Base-by-base conservation (phyloP, 2,329 filamentous ascomycete species). In the Teratosphaeriaceae sp. region DNA sequence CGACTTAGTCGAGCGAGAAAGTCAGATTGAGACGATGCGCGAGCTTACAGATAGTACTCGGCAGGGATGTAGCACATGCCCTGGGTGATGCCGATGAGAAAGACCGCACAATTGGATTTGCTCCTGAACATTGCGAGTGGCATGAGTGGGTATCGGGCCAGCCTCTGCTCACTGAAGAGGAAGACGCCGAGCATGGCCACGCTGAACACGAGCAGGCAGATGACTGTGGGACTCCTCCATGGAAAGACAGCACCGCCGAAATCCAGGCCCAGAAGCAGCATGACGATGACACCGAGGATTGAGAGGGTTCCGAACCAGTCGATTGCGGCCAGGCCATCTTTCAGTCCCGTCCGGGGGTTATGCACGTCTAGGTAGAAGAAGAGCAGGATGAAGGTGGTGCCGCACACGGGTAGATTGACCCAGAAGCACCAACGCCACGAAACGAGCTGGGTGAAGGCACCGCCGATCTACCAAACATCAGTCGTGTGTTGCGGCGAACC, bases 81-180 rank as follows among this genome's bases (percentile, higher is more conserved):
- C 50, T 76, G 72, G 13, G 65, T 62, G 52, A 71, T 72, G 2
- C 62, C 62, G 1, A 75, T 67, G 1, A 65, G 54, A n/a, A 83
- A 70, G 3, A 72, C 68, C 1, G 80, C 80, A 9, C 78, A 58
- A 42, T 78, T 81, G 1, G 79, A 77, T 23, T 64, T 55, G 13
- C 69, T 65, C 1, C 63, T 64, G 62, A 86, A 84, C 0, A 87
- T 65, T 2, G 67, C 67, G 43, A 85, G 63, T 0, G 83, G 84
- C 52, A 88, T 81, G n/a, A 88, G 65, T 0, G 84, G 84, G 52
- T 80, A 76, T 42, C 70, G 69, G 3, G 82, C 82, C 7, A 85
- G 55, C 41, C 73, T 73, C 60, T 74, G 76, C 62, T 88, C 84
- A 51, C 76, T 76, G 48, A 79, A 47, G 31, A 84, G 57, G 55